These are phyloP conservation scores for Beta lomatogona DNA, from an alignment of 179 eudicot genomes.

Conservation along the genomic window DNA sequence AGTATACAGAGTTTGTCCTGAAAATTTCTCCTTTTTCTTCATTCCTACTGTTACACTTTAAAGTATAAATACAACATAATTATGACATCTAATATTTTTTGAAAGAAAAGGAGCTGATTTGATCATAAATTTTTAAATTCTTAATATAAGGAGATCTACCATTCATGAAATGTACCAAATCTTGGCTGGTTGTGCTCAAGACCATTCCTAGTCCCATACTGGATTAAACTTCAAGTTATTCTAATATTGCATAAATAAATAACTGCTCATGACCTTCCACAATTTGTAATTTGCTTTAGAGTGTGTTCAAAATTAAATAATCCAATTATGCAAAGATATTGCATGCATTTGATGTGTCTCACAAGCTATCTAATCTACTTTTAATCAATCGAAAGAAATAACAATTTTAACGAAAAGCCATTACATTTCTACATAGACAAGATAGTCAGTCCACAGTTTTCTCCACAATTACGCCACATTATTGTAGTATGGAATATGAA, in stretches of 20 bases:
- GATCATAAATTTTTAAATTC: background rate
- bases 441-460: background rate
- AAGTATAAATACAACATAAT: background rate
- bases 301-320: background rate
- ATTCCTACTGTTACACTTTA: background rate
- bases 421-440: background rate
- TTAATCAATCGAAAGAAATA: background rate
- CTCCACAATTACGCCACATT: background rate
- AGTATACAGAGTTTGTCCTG: background rate
- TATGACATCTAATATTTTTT: too few relatives aligned
- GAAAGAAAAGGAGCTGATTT: too few relatives aligned
- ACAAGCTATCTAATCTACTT: background rate
- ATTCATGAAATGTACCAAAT: background rate
- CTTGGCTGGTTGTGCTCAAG: background rate
- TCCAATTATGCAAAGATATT: background rate
- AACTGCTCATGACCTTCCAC: background rate
- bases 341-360: background rate
- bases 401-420: background rate
- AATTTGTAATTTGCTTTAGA: background rate
- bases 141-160: background rate
- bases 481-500: too few relatives aligned
- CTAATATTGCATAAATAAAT: background rate
- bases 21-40: background rate
- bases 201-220: background rate
- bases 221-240: background rate